phyloP scores from a whole-genome alignment of 2,329 filamentous ascomycete genomes.

The Rhytidhysteron rufulum region DNA sequence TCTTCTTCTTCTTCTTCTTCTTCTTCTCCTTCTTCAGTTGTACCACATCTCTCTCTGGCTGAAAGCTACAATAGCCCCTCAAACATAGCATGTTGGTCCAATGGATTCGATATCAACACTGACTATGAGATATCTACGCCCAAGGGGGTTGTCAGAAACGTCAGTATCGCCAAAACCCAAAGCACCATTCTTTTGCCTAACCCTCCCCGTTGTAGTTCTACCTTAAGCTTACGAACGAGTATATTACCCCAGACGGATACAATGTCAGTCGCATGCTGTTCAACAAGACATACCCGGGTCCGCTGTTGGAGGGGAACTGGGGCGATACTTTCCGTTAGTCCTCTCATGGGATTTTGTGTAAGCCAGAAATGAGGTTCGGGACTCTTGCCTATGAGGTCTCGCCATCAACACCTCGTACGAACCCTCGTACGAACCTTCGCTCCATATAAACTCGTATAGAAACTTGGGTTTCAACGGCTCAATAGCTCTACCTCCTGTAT shows the following conservation, averaged over 20 bases:
- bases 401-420: no score
- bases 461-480: no score
- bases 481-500: no score
- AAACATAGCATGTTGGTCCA: constrained; percentile 9
- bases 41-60: no score
- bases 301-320: not conserved
- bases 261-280: not conserved
- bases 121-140: constrained; percentile 9
- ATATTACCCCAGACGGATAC: not conserved
- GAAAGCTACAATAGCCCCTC: constrained; percentile 7
- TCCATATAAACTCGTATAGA: no score
- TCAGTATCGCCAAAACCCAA: not conserved
- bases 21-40: no score
- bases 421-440: no score
- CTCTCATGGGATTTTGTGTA: not conserved
- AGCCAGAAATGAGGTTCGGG: not conserved
- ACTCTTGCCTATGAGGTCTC: no score
- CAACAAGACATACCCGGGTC: constrained; percentile 3
- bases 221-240: not conserved
- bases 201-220: no score
- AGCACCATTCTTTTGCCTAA: no score
- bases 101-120: constrained; percentile 7
- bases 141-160: constrained; percentile 4
- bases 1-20: no score
- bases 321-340: not conserved